These are phyloP conservation scores for Colletotrichum sp. DNA, from an alignment of 2,329 filamentous ascomycete genomes.

Conservation along the genomic window DNA sequence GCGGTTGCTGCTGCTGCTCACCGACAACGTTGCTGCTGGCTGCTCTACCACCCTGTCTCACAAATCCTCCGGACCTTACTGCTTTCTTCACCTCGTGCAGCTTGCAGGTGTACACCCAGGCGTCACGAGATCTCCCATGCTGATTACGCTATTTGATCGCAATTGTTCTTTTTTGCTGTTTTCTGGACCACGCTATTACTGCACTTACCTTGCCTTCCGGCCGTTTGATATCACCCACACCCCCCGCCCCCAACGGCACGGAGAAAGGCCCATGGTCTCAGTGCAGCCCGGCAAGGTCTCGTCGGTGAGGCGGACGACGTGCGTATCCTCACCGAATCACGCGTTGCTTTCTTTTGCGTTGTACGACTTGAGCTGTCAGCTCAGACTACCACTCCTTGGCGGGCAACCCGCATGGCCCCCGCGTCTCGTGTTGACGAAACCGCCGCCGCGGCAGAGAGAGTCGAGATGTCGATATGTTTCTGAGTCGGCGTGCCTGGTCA, in stretches of 20 bases:
- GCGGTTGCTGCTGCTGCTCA: not conserved
- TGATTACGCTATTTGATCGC: constrained; percentile 1
- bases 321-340: constrained; percentile 14
- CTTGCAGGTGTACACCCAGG: not conserved
- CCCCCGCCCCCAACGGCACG: not conserved
- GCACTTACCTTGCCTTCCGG: not conserved
- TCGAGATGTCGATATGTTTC: not conserved
- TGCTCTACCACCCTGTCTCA: not conserved
- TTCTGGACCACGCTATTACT: not conserved
- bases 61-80: constrained; percentile 17
- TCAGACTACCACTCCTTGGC: not conserved
- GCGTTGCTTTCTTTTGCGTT: not conserved
- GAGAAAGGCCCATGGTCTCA: not conserved
- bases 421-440: constrained; percentile 17
- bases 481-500: not conserved
- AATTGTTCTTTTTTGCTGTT: not conserved
- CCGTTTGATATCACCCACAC: not conserved
- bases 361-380: constrained; percentile 16
- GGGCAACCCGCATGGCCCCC: constrained; percentile 9
- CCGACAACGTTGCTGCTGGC: not conserved
- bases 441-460: not conserved
- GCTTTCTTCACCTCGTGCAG: constrained; percentile 17
- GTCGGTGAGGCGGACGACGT: constrained; percentile 16
- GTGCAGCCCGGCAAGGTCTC: not conserved
- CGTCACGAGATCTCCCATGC: constrained; percentile 5